Evolutionary conservation across 768 basidiomycete genomes (phyloP).

Genomic region (Rhizopogon rudus): DNA sequence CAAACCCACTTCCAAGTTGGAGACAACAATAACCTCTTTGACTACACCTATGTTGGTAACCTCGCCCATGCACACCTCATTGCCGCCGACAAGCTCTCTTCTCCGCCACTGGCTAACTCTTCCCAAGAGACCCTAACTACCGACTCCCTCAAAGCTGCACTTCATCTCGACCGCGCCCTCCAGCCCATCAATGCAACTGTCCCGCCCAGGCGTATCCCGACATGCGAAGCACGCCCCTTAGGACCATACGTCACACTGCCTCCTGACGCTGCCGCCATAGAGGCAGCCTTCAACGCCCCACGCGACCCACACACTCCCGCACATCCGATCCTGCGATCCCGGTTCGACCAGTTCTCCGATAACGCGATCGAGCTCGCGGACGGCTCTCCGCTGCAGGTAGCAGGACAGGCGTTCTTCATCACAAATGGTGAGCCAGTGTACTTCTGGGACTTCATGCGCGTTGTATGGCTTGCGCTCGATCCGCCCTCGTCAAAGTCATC

Average conservation of each 20-base stretch:
- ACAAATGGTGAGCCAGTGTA: constrained; percentile 95
- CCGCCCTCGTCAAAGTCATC: constrained; percentile 27
- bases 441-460: constrained; percentile 91
- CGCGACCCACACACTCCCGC: constrained; percentile 29
- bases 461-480: constrained; percentile 72
- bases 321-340: constrained; percentile 64
- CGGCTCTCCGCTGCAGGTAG: constrained; percentile 66
- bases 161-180: constrained; percentile 46
- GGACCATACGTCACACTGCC: constrained; percentile 73
- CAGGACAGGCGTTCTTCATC: constrained; percentile 93
- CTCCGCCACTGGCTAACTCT: constrained; percentile 41
- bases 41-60: constrained; percentile 97
- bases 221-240: constrained; percentile 73
- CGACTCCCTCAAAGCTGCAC: constrained; percentile 26
- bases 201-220: constrained; percentile 65
- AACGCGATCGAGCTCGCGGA: constrained; percentile 47
- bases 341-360: constrained; percentile 77
- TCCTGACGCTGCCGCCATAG: constrained; percentile 50
- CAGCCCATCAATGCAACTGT: constrained; percentile 61
- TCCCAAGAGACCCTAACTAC: constrained; percentile 10
- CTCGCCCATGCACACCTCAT: constrained; percentile 91
- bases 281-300: constrained; percentile 50
- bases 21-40: constrained; percentile 87
- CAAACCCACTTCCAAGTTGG: constrained; percentile 95
- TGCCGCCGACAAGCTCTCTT: constrained; percentile 81